These are phyloP conservation scores for Aspergillus udagawae DNA, from an alignment of 2,329 filamentous ascomycete species.

Conservation along the genomic window DNA sequence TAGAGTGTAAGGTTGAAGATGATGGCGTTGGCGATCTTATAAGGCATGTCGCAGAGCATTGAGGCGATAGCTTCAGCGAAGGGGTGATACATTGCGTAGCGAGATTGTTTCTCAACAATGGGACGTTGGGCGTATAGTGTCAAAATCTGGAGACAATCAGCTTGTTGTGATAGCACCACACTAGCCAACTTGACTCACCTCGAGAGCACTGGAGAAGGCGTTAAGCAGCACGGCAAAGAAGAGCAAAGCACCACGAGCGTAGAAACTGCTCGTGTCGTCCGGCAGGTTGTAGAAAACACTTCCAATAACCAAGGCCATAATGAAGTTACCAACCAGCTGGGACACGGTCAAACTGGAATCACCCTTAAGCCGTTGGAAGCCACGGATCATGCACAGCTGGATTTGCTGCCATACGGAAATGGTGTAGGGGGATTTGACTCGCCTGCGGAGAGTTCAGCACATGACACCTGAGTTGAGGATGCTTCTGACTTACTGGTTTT, in stretches of 20 bases:
- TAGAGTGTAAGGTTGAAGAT: constrained; percentile 78
- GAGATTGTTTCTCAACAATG: constrained; percentile 84
- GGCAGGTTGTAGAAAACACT: constrained; percentile 77
- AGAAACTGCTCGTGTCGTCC: constrained; percentile 67
- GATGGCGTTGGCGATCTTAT: constrained; percentile 71
- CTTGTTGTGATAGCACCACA: neutral
- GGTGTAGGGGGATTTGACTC: constrained; percentile 74
- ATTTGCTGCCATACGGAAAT: constrained; percentile 74
- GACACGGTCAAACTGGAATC: constrained; percentile 72
- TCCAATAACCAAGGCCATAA: constrained; percentile 72
- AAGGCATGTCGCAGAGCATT: constrained; percentile 81
- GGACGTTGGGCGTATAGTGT: constrained; percentile 84
- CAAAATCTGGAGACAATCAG: constrained; percentile 55
- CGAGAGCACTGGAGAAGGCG: constrained; percentile 74
- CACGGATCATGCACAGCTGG: constrained; percentile 73
- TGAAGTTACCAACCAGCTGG: constrained; percentile 63
- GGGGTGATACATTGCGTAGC: constrained; percentile 86
- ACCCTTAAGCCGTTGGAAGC: constrained; percentile 69
- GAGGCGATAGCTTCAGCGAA: constrained; percentile 83
- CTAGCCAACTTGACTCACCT: constrained; percentile 42
- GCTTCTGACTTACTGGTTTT: constrained; percentile 26
- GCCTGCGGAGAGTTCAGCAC: constrained; percentile 29
- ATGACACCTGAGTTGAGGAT: neutral
- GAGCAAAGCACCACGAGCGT: constrained; percentile 70
- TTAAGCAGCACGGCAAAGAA: constrained; percentile 89